Evolutionary conservation across 2,329 filamentous ascomycete genomes (phyloP).

Genomic region (Aciculosporium take): DNA sequence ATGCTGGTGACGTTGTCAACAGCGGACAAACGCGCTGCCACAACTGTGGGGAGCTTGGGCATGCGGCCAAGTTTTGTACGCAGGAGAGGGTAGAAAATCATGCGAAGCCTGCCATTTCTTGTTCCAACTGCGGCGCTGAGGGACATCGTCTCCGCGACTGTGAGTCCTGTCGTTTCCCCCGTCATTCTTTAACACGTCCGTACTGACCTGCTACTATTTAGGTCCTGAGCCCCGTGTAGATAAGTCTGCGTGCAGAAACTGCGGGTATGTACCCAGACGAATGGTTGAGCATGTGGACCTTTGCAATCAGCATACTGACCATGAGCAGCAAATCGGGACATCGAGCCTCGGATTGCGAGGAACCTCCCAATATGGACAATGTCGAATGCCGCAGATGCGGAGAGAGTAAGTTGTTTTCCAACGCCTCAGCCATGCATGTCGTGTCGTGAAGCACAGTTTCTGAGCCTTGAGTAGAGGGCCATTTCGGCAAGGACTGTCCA

Average conservation of each 20-base stretch:
- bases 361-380: slow-evolving; percentile 46
- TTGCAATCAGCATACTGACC: background rate
- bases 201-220: slow-evolving; percentile 14
- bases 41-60: slow-evolving; percentile 52
- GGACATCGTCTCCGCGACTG: slow-evolving; percentile 60
- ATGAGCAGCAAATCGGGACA: slow-evolving; percentile 33
- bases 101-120: slow-evolving; percentile 35
- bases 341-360: slow-evolving; percentile 34
- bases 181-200: background rate
- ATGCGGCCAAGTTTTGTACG: slow-evolving; percentile 44
- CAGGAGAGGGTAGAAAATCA: slow-evolving; percentile 38
- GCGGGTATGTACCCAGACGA: slow-evolving; percentile 29
- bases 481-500: slow-evolving; percentile 51
- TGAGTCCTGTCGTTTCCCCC: slow-evolving; percentile 20
- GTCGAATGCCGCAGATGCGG: slow-evolving; percentile 54
- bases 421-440: background rate
- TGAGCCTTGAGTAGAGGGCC: slow-evolving; percentile 31
- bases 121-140: slow-evolving; percentile 48
- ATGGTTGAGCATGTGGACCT: background rate
- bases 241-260: slow-evolving; percentile 55
- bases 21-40: slow-evolving; percentile 44
- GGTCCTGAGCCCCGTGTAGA: slow-evolving; percentile 47
- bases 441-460: background rate
- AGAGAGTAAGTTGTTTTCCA: slow-evolving; percentile 32
- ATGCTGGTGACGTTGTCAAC: slow-evolving; percentile 51